Evolutionary conservation across 2,329 filamentous ascomycete species (phyloP), one percentile per base, ranked within the genome.

Genomic region (Mycosphaerella sp.): DNA sequence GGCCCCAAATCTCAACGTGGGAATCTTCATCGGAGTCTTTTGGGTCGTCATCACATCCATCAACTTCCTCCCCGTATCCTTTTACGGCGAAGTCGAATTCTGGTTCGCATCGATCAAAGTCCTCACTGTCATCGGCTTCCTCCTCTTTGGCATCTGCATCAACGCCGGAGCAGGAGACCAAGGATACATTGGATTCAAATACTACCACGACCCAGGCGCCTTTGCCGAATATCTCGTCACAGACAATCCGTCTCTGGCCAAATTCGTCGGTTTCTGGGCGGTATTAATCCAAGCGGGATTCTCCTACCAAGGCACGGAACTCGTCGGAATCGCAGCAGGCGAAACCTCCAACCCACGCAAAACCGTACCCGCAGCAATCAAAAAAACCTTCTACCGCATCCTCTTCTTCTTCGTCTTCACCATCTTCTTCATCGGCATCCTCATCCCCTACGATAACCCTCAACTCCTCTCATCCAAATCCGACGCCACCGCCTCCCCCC

Each of bases 111-210:
- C 70, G 2, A 72, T 78, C 54, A 80, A 80, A 59, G 73, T 80
- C 48, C 69, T 79, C 46, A 76, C 76, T 14, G 70, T 80, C 45
- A 60, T 79, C 31, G 79, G 78, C 12, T 70, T 71, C 60, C 56
- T 71, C 32, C 64, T 70, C 55, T 68, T 76, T 52, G 73, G 69
- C 14, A 65, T 73, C 68, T 67, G 74, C 65, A 73, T 63, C 58
- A 66, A 69, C 47, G 67, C 67, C 14, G 68, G 67, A 38, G 74
- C 72, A 0, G 70, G 79, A 54, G 66, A 76, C 57, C 70, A 76
- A 61, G 78, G 80, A 39, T 82, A 84, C 65, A 76, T 85, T 17
- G 82, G 84, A 31, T 82, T 79, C 43, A 74, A 78, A 46, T 83
- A 79, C 68, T 69, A 68, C 66, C 58, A 60, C 48, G 52, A 61